A percentile compares a stretch with the other conserved stretches of the same genome.
Evolutionary conservation across 2,329 filamentous ascomycete species (phyloP).

Genomic region (Xylaria sp.): DNA sequence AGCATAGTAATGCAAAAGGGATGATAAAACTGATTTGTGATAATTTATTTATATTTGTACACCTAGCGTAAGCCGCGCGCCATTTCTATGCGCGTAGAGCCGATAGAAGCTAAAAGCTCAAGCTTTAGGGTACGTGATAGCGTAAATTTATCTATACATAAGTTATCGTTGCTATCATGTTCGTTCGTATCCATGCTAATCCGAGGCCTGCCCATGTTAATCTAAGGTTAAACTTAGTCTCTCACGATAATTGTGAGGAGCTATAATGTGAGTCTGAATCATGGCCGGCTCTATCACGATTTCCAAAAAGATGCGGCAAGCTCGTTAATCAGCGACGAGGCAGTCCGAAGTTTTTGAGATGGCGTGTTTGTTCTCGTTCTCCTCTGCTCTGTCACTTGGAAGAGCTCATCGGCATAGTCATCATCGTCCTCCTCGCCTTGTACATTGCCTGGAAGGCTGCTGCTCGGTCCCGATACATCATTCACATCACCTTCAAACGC

Average conservation of each 20-base stretch:
- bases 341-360: conserved; percentile 5
- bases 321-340: conserved; percentile 23
- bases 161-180: not conserved
- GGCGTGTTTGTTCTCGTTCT: conserved; percentile 12
- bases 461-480: conserved; percentile 19
- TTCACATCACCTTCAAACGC: conserved; percentile 48
- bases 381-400: conserved; percentile 39
- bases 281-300: not conserved
- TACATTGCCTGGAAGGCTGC: not conserved
- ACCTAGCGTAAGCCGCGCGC: not conserved
- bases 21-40: not conserved
- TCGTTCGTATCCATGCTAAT: not conserved
- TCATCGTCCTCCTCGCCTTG: conserved; percentile 19
- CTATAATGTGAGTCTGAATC: not conserved
- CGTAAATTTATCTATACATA: conserved; percentile 4
- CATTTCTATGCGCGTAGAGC: not conserved
- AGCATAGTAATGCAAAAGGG: not conserved
- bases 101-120: not conserved
- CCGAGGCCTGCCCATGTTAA: no score
- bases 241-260: not conserved
- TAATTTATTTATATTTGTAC: not conserved
- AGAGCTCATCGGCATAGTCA: conserved; percentile 34
- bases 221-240: not conserved
- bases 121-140: not conserved
- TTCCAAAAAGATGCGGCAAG: conserved; percentile 17